Evolutionary conservation across 108 stramenopile genomes (phyloP).

Genomic region (Cyclotella baltica): DNA sequence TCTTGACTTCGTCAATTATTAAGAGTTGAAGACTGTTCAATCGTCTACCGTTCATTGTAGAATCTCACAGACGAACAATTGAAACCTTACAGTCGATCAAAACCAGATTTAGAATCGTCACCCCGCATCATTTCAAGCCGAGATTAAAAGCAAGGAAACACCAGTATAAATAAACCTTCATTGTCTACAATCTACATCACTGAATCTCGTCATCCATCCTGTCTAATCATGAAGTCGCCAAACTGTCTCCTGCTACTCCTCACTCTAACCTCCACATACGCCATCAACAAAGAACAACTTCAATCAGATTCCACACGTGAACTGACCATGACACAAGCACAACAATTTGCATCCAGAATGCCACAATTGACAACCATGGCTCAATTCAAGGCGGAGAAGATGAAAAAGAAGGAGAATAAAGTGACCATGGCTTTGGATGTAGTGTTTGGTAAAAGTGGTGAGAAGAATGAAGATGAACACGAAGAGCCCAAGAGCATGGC

Average conservation of each 20-base stretch:
- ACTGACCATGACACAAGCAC: neutral
- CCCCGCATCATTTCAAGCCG: no score
- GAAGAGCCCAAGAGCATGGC: neutral
- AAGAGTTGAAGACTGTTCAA: no score
- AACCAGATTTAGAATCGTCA: no score
- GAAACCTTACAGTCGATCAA: no score
- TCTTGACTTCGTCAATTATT: no score
- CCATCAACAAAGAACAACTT: neutral
- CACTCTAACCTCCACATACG: neutral
- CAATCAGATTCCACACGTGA: neutral
- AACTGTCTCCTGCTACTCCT: slow-evolving; percentile 4
- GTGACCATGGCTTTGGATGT: neutral
- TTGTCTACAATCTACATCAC: no score
- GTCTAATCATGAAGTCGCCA: slow-evolving; percentile 1
- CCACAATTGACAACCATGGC: neutral
- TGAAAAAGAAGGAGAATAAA: neutral
- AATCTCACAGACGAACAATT: no score
- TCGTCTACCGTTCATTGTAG: no score
- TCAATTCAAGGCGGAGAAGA: neutral
- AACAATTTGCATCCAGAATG: neutral
- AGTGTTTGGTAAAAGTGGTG: neutral
- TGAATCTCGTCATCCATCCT: no score
- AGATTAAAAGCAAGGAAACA: no score
- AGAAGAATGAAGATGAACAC: neutral
- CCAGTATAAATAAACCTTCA: no score